phyloP scores from a whole-genome alignment of 140 eudicot genomes.

The Erigeron philadelphicus region DNA sequence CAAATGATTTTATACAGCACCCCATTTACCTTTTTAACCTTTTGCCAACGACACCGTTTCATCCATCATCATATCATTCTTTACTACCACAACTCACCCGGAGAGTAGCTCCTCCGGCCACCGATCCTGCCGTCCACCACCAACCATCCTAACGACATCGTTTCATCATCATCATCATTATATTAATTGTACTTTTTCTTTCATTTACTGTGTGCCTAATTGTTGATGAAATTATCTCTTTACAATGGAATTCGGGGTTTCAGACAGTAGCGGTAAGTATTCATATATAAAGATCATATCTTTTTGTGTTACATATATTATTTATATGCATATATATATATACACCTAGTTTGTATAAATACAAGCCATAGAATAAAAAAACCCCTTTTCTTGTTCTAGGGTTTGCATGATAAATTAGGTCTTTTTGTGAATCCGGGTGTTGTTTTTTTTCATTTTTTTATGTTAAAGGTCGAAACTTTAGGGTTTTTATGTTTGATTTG shows the following conservation, averaged over 20 bases:
- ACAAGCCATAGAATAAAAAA: no score
- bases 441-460: background rate
- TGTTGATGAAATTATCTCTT: conserved; percentile 31
- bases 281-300: conserved; percentile 20
- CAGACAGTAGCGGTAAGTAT: conserved; percentile 56
- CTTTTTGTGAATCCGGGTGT: background rate
- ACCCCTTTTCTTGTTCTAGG: no score
- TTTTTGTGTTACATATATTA: background rate
- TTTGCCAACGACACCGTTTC: conserved; percentile 29
- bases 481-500: conserved; percentile 14
- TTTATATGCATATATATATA: background rate
- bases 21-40: conserved; percentile 17
- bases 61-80: conserved; percentile 4
- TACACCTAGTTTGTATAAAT: background rate
- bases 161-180: background rate
- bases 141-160: background rate
- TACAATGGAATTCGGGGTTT: conserved; percentile 42
- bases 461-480: conserved; percentile 11
- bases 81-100: conserved; percentile 19
- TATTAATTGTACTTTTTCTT: no score
- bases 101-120: conserved; percentile 20
- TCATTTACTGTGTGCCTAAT: conserved; percentile 5
- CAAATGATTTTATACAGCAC: background rate
- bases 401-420: no score
- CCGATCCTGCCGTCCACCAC: conserved; percentile 19